phyloP scores from a whole-genome alignment of 2,329 filamentous ascomycete species.

The Monilinia aucupariae region DNA sequence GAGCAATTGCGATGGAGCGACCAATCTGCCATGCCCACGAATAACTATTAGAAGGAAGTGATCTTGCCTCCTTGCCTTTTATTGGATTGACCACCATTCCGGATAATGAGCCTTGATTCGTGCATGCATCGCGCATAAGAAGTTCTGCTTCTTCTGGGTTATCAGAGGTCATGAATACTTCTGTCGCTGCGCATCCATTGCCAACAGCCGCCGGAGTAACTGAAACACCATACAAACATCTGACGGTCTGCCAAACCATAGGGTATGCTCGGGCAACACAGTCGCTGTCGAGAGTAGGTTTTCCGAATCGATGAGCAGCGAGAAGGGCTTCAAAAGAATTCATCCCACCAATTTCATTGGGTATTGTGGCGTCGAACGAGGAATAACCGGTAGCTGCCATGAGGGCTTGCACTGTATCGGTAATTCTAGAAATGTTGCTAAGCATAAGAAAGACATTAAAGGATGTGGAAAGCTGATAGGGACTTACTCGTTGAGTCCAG shows the following conservation, averaged over 20 bases:
- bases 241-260: constrained; percentile 32
- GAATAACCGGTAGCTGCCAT: constrained; percentile 24
- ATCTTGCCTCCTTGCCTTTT: constrained; percentile 29
- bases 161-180: constrained; percentile 26
- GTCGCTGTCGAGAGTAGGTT: constrained; percentile 31
- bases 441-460: background rate
- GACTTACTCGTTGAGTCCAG: constrained; percentile 30
- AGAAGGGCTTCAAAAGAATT: constrained; percentile 43
- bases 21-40: constrained; percentile 47
- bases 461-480: background rate
- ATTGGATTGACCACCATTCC: constrained; percentile 32
- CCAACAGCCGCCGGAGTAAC: constrained; percentile 30
- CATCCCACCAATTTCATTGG: constrained; percentile 61
- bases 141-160: constrained; percentile 29
- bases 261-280: constrained; percentile 34
- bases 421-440: constrained; percentile 22
- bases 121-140: constrained; percentile 31
- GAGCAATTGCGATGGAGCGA: constrained; percentile 47
- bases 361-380: constrained; percentile 48
- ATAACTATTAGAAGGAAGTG: constrained; percentile 31
- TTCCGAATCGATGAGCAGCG: constrained; percentile 28
- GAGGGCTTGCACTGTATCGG: constrained; percentile 29
- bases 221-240: constrained; percentile 30
- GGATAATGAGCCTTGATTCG: constrained; percentile 27
- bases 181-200: constrained; percentile 23